phyloP scores from a whole-genome alignment of 805 yeast genomes.

The Babjeviella inositovora region DNA sequence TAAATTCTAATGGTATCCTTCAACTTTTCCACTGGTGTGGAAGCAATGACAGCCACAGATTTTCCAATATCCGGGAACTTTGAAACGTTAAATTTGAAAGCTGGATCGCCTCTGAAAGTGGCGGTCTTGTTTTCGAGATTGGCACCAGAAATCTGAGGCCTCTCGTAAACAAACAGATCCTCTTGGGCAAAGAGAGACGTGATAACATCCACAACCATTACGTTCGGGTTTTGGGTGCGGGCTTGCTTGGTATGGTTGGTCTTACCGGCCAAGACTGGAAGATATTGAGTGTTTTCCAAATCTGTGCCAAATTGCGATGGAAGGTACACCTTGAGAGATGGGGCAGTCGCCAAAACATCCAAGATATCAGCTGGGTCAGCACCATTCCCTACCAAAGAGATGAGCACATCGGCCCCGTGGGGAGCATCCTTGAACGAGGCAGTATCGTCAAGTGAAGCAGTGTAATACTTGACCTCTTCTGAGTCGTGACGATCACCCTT shows the following conservation, averaged over 20 bases:
- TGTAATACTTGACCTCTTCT: constrained; percentile 20
- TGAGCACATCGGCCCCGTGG: constrained; percentile 30
- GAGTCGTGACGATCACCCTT: constrained; percentile 11
- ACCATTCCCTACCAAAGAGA: constrained; percentile 21
- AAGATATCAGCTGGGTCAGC: constrained; percentile 13
- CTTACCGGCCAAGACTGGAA: constrained; percentile 16
- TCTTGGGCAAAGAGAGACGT: constrained; percentile 23
- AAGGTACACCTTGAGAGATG: constrained; percentile 34
- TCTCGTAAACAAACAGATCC: too few species aligned
- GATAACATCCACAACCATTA: constrained; percentile 26
- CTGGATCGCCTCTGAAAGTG: constrained; percentile 21
- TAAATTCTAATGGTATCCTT: constrained; percentile 26
- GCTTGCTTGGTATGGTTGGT: constrained; percentile 16
- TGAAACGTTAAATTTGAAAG: constrained; percentile 15
- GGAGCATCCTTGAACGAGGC: constrained; percentile 18
- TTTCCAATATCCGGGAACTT: constrained; percentile 24
- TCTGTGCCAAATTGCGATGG: constrained; percentile 50
- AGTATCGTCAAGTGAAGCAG: constrained; percentile 11
- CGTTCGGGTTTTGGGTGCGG: constrained; percentile 22
- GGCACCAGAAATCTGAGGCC: constrained; percentile 13
- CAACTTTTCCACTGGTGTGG: too few species aligned
- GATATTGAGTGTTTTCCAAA: constrained; percentile 11
- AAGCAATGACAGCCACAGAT: constrained; percentile 18
- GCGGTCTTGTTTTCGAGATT: constrained; percentile 15
- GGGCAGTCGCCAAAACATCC: too few species aligned